Conservation (phyloP, 305 asterid genomes). For the Solanum hybrid region DNA sequence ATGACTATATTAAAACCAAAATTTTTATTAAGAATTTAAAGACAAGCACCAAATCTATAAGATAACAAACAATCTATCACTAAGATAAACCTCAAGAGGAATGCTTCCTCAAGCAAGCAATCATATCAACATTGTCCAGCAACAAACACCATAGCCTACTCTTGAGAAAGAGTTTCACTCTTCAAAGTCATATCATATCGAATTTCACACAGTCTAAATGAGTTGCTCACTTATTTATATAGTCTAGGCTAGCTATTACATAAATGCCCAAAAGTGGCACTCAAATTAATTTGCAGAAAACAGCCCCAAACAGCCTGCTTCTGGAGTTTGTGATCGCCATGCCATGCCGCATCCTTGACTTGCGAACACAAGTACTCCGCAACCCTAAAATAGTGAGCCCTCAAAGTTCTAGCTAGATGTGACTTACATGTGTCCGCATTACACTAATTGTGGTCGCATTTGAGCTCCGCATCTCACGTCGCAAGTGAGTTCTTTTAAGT, state of each 20-base stretch:
- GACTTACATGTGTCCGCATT: neutral
- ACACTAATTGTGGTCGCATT: neutral
- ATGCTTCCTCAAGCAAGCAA: neutral
- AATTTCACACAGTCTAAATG: neutral
- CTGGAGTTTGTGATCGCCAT: neutral
- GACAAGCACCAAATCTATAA: neutral
- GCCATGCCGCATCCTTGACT: neutral
- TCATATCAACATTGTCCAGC: neutral
- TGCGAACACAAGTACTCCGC: neutral
- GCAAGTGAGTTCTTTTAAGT: neutral
- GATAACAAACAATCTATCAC: neutral
- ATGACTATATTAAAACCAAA: neutral
- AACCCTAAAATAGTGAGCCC: neutral
- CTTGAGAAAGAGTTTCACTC: neutral
- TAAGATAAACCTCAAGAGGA: neutral
- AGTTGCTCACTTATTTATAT: neutral
- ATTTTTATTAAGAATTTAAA: neutral
- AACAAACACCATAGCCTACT: neutral
- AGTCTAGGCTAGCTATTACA: neutral
- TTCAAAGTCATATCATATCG: neutral
- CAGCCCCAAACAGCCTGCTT: neutral
- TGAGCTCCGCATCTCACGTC: neutral
- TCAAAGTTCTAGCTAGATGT: neutral
- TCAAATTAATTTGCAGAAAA: neutral
- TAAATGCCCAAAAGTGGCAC: neutral